Conservation (phyloP, 208 protist species). For the Novymonas esmeraldas region DNA sequence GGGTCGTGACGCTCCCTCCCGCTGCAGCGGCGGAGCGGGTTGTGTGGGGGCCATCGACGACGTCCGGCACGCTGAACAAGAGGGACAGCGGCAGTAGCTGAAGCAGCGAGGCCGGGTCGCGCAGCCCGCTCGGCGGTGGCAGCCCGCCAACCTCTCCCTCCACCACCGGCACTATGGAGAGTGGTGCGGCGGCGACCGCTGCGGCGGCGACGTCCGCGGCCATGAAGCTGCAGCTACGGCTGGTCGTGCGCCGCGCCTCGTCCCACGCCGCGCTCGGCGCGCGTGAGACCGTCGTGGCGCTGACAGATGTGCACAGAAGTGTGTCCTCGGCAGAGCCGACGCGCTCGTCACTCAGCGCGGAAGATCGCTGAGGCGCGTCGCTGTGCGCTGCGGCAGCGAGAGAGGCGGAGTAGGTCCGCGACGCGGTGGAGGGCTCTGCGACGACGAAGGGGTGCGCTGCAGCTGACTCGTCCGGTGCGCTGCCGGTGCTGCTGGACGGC, state of each 20-base stretch:
- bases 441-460: background rate
- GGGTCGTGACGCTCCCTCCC: no score
- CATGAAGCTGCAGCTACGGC: background rate
- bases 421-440: no score
- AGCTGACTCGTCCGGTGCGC: background rate
- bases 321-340: background rate
- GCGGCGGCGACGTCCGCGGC: background rate
- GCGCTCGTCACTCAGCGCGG: background rate
- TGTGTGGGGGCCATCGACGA: background rate
- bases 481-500: background rate
- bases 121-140: constrained; percentile 15
- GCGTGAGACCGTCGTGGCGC: background rate
- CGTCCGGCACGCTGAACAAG: background rate
- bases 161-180: no score
- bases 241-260: background rate
- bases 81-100: constrained; percentile 20
- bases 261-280: background rate
- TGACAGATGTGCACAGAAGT: background rate
- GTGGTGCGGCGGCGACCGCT: background rate
- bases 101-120: constrained; percentile 14
- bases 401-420: no score
- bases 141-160: background rate
- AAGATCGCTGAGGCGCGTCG: background rate
- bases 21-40: background rate
- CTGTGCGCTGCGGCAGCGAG: no score